phyloP scores from a whole-genome alignment of 768 basidiomycete species.

The Naganishia randhawae region DNA sequence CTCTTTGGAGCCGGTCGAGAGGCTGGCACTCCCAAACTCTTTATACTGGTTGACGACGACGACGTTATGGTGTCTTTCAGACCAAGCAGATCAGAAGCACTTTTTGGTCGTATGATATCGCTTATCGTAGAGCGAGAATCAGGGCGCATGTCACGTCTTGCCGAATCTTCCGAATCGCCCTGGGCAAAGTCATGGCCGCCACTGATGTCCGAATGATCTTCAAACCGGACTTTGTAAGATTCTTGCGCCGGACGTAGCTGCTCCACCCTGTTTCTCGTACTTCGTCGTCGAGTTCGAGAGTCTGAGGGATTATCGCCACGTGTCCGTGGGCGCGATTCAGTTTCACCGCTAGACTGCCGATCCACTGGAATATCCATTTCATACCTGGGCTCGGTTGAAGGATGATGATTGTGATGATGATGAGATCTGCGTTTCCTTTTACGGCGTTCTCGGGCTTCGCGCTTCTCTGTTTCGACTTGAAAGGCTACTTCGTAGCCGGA shows the following conservation, averaged over 20 bases:
- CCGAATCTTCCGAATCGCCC: neutral
- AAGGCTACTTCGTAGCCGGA: slow-evolving; percentile 29
- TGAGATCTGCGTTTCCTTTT: slow-evolving; percentile 17
- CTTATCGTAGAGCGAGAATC: neutral
- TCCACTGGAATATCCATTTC: neutral
- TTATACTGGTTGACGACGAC: slow-evolving; percentile 10
- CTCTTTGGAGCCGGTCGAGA: slow-evolving; percentile 7
- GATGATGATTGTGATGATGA: neutral
- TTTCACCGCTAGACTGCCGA: slow-evolving; percentile 4
- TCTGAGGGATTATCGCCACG: neutral
- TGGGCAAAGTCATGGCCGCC: neutral
- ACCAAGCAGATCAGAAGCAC: slow-evolving; percentile 45
- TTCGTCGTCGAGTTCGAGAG: neutral
- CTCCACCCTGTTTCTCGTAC: neutral
- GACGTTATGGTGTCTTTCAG: slow-evolving; percentile 14
- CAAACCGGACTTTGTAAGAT: slow-evolving; percentile 6
- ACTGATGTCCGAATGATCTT: neutral
- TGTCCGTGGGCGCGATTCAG: slow-evolving; percentile 1
- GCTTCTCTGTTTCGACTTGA: slow-evolving; percentile 18
- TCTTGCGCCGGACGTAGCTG: slow-evolving; percentile 6
- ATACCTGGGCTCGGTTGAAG: neutral
- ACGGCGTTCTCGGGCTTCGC: slow-evolving; percentile 15
- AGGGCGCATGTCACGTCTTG: slow-evolving; percentile 5
- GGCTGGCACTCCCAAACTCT: neutral
- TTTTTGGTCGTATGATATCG: slow-evolving; percentile 39